A percentile compares a stretch with the other conserved stretches of the same genome.
phyloP scores from a whole-genome alignment of 2,329 filamentous ascomycete species.

The Whalleya microplaca region DNA sequence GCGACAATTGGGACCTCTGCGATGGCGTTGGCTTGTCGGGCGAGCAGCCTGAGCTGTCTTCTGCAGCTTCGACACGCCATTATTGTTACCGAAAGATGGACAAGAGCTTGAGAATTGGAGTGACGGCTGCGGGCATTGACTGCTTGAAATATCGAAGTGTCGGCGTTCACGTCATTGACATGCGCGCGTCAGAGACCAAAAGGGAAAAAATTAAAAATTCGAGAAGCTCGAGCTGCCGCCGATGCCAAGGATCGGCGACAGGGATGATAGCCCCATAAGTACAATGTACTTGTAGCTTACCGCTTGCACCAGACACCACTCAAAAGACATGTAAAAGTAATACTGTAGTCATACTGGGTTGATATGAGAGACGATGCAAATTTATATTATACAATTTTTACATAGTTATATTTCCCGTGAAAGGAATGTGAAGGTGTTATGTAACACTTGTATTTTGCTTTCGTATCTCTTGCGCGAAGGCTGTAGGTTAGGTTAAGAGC shows the following conservation, averaged over 20 bases:
- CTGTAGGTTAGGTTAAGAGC: too few relatives aligned
- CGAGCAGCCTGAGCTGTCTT: conserved; percentile 42
- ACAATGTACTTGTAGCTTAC: neutral
- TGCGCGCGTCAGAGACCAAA: conserved; percentile 14
- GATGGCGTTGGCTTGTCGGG: conserved; percentile 28
- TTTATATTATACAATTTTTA: neutral
- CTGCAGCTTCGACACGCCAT: conserved; percentile 57
- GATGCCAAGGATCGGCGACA: conserved; percentile 18
- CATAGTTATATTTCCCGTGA: neutral
- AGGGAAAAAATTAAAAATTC: conserved; percentile 8
- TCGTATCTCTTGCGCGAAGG: too few relatives aligned
- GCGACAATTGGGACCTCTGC: conserved; percentile 27
- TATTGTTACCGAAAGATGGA: conserved; percentile 39
- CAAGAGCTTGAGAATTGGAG: neutral
- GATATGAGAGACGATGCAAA: neutral
- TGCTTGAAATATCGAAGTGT: conserved; percentile 1
- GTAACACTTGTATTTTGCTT: neutral
- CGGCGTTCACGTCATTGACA: conserved; percentile 24
- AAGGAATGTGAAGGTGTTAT: neutral
- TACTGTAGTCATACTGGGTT: neutral
- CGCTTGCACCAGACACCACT: neutral
- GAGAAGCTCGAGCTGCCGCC: conserved; percentile 15
- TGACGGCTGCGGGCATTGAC: conserved; percentile 4
- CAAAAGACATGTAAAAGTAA: neutral
- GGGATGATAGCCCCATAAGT: conserved; percentile 7